Percentiles rank a stretch among this genome's conserved stretches.
phyloP scores from a whole-genome alignment of 148 eudicot genomes.

The Cornus suecica region DNA sequence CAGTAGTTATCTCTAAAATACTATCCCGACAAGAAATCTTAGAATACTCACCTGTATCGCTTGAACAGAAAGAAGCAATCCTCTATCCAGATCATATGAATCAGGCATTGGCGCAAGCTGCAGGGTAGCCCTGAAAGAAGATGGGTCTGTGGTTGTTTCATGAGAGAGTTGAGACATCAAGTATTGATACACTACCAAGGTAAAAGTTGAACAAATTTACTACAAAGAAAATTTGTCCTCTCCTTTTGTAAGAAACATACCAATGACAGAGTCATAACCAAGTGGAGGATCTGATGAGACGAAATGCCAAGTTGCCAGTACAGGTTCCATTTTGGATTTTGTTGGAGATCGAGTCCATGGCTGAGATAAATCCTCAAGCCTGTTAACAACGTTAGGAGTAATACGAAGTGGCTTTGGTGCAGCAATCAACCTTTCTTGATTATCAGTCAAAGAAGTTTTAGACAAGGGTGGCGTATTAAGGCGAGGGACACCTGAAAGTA shows the following conservation, averaged over 20 bases:
- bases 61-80: conserved; percentile 97
- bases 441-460: conserved; percentile 32
- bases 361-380: conserved; percentile 90
- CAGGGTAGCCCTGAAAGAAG: conserved; percentile 79
- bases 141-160: conserved; percentile 86
- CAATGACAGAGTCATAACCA: conserved; percentile 45
- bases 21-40: background rate
- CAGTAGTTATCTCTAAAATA: background rate
- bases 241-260: conserved; percentile 38
- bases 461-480: conserved; percentile 88
- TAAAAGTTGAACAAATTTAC: conserved; percentile 5
- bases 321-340: conserved; percentile 88
- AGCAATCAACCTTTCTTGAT: conserved; percentile 55
- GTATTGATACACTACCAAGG: conserved; percentile 5
- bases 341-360: conserved; percentile 99
- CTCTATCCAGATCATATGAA: conserved; percentile 94
- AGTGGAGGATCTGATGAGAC: conserved; percentile 51
- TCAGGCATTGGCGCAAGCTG: conserved; percentile 99
- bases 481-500: conserved; percentile 80
- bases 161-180: conserved; percentile 47
- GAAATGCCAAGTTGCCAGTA: conserved; percentile 89
- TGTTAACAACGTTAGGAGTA: conserved; percentile 67
- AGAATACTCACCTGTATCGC: conserved; percentile 72
- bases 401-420: conserved; percentile 91
- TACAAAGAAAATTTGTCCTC: conserved; percentile 7